Evolutionary conservation across 805 yeast genomes (phyloP).

Genomic region (Suhomyces faveliae): DNA sequence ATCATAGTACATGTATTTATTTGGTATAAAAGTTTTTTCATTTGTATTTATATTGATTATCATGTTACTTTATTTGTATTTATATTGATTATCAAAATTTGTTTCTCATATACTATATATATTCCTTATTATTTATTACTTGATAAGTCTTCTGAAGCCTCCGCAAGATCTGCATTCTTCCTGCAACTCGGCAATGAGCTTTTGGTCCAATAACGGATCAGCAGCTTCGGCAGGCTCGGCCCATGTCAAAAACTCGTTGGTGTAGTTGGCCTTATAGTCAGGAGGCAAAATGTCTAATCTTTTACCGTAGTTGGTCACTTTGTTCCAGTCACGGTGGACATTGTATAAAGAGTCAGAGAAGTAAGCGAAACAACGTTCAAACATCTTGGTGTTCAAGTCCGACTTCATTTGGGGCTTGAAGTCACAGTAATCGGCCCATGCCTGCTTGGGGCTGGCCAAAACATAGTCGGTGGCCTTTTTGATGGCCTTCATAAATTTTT

Average conservation of each 20-base stretch:
- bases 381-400: constrained; percentile 43
- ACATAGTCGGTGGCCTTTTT: constrained; percentile 53
- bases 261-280: constrained; percentile 50
- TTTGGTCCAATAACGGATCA: constrained; percentile 50
- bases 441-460: constrained; percentile 41
- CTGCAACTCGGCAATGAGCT: constrained; percentile 46
- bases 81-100: too few species aligned
- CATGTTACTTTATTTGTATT: too few species aligned
- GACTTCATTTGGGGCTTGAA: constrained; percentile 49
- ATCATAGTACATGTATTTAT: too few species aligned
- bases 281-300: constrained; percentile 50
- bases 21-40: too few species aligned
- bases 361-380: constrained; percentile 55
- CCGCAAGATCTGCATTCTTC: constrained; percentile 46
- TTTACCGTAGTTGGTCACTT: constrained; percentile 56
- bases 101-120: too few species aligned
- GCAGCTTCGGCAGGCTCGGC: constrained; percentile 43
- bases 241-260: constrained; percentile 52
- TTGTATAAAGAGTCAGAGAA: constrained; percentile 51
- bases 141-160: constrained; percentile 44
- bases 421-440: constrained; percentile 46
- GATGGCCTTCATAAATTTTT: constrained; percentile 45
- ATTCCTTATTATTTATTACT: neutral
- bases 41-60: too few species aligned
- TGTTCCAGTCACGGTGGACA: constrained; percentile 56